Base-by-base conservation (phyloP, 2,329 filamentous ascomycete species). In the Xylaria sp. region DNA sequence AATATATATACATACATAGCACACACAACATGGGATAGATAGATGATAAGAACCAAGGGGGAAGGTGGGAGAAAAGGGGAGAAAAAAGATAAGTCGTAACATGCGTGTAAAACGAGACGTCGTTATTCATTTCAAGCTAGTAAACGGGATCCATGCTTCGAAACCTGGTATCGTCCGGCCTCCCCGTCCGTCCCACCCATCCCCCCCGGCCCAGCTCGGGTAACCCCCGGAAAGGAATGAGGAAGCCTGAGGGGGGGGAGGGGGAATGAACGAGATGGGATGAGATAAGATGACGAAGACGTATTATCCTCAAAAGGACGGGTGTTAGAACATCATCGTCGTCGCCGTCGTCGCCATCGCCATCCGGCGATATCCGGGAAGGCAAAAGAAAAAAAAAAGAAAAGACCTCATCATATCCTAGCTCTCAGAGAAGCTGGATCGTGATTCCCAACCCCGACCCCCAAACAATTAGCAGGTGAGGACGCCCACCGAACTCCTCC, bases 91-190 rank as follows among this genome's bases (percentile, higher is more conserved):
- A 59, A 17, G 44, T 61, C 58, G 39, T 61, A 50, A 61, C 26
- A 47, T 48, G 48, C 58, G 45, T 61, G 26, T n/a, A n/a, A n/a
- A 59, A 22, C 17, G 40, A 54, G 52, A 34, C 39, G 41, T 18
- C 47, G 52, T 42, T 52, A 39, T 54, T 40, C 50, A 54, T 46
- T 38, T 46, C 41, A 50, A 54, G 47, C 52, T 51, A 48, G 46
- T 37, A 50, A 50, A 46, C 46, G 51, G 44, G 19, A 34, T 34
- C 29, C 29, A 6, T 51, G 29, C 50, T n/a, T 50, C 45, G 39
- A 37, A 48, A 59, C 47, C 47, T 53, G 54, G 54, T 53, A 57
- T 55, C n/a, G n/a, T n/a, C n/a, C n/a, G n/a, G n/a, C n/a, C n/a
- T n/a, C n/a, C n/a, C n/a, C n/a, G n/a, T n/a, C n/a, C n/a, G n/a